These are phyloP conservation scores for Leccinum subfulvum DNA, from an alignment of 1,284 basidiomycete genomes.

Conservation along the genomic window DNA sequence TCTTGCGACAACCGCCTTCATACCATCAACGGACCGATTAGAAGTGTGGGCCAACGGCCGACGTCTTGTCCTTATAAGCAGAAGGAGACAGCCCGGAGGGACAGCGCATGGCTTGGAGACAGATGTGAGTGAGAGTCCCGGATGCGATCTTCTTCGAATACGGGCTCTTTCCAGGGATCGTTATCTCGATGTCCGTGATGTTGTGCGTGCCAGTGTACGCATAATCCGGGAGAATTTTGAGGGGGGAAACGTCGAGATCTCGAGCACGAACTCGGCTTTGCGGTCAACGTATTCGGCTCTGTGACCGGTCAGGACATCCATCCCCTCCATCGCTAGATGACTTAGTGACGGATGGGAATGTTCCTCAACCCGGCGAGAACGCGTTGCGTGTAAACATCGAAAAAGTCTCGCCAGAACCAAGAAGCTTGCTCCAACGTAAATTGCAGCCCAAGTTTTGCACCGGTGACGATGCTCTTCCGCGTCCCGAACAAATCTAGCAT, in stretches of 20 bases:
- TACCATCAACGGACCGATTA: too few species aligned
- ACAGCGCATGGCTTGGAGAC: constrained; percentile 58
- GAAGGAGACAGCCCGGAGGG: constrained; percentile 64
- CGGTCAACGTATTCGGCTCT: constrained; percentile 68
- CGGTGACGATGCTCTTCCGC: constrained; percentile 43
- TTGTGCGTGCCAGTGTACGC: constrained; percentile 57
- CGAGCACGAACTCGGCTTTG: constrained; percentile 67
- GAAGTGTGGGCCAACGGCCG: constrained; percentile 47
- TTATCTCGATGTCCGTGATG: constrained; percentile 68
- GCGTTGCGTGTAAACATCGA: constrained; percentile 62
- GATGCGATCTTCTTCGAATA: constrained; percentile 46
- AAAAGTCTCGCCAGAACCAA: constrained; percentile 73
- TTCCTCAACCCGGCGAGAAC: constrained; percentile 47
- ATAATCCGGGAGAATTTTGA: constrained; percentile 65
- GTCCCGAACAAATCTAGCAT: constrained; percentile 45
- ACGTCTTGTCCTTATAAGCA: constrained; percentile 61
- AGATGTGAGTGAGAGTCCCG: constrained; percentile 61
- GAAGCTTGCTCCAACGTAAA: constrained; percentile 54
- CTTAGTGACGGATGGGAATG: constrained; percentile 64
- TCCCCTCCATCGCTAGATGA: constrained; percentile 5
- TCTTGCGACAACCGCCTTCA: too few species aligned
- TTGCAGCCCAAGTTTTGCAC: constrained; percentile 40
- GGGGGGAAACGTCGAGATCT: constrained; percentile 63
- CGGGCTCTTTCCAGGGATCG: constrained; percentile 40
- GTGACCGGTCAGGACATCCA: constrained; percentile 6